Evolutionary conservation across 345 rosid genomes (phyloP).

Genomic region (Tarenaya hassleriana): DNA sequence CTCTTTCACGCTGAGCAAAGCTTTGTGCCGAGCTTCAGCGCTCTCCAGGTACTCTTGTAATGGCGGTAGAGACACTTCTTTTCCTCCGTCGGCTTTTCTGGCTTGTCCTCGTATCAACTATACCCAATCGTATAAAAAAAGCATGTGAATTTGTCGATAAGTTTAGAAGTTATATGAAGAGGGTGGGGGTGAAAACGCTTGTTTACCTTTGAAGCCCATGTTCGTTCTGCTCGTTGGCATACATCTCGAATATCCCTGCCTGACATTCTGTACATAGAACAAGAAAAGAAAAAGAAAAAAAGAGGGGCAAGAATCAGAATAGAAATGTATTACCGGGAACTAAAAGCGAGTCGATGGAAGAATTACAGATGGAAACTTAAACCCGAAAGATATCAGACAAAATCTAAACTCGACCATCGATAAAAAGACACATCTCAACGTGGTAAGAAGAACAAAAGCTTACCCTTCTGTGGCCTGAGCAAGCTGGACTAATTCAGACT

Average conservation of each 20-base stretch:
- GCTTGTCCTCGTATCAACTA: slow-evolving; percentile 72
- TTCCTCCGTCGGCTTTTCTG: slow-evolving; percentile 31
- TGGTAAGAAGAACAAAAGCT: slow-evolving; percentile 12
- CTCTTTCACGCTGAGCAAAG: slow-evolving; percentile 36
- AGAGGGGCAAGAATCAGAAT: neutral
- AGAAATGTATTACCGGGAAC: neutral
- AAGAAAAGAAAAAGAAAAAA: neutral
- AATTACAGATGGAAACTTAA: neutral
- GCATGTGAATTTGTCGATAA: neutral
- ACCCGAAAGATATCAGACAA: too few relatives aligned
- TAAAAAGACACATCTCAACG: neutral
- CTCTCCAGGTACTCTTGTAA: slow-evolving; percentile 58
- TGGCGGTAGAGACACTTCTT: slow-evolving; percentile 52
- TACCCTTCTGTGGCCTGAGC: slow-evolving; percentile 61
- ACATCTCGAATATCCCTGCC: slow-evolving; percentile 84
- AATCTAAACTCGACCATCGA: neutral
- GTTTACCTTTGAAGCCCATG: slow-evolving; percentile 87
- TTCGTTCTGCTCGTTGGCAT: slow-evolving; percentile 90
- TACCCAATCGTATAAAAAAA: neutral
- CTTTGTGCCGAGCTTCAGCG: slow-evolving; percentile 42
- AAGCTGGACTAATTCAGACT: slow-evolving; percentile 60
- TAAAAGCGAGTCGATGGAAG: neutral
- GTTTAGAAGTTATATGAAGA: neutral
- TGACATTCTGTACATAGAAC: slow-evolving; percentile 55
- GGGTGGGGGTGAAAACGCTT: neutral